Base-by-base conservation (phyloP, 768 basidiomycete species). In the Rhizopogon vulgaris region DNA sequence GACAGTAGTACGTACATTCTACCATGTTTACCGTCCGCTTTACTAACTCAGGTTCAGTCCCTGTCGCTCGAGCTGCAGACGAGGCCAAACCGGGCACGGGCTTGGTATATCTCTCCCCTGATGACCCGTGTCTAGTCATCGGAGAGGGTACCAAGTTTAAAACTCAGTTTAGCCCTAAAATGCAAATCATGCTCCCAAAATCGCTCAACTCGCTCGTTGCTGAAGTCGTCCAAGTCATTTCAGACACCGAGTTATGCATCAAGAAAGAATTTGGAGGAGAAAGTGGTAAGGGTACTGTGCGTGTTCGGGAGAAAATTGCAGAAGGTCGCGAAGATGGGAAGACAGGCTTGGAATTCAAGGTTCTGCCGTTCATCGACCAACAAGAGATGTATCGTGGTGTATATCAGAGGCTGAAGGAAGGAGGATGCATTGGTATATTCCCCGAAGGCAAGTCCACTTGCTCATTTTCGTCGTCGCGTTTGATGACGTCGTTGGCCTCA, bases 401-500 rank as follows among this genome's bases (percentile, higher is more conserved):
- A 4, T 99, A 96, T 68, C 78, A 91, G 63, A 80, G 82, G 51
- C 72, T 98, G 51, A 89, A 82, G 52, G 81, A 87, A 52, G 91
- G 91, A 8, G 92, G 92, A 12, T 84, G 85, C 57, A 94, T 99
- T 55, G 94, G 96, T 41, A 97, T 99, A 57, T 98, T 98, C 64
- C 96, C 96, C 37, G 96, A 98, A 85, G 95, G 94, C 91, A 58
- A 52, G 68, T 53, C 12, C 25, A n/a, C 38, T 42, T 6, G 3
- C 41, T 52, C 10, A n/a, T 24, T 55, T 24, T 7, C 14, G 39
- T 38, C 12, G 11, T 12, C 28, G 30, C 17, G 43, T n/a, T 18
- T 36, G 8, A 18, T 45, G 30, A 45, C 22, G 18, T 24, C 12
- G 9, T 34, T 34, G 32, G 9, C 32, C 18, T 17, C 22, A 41